Conservation (phyloP, 2,329 filamentous ascomycete species). For the Cercospora citrullina region DNA sequence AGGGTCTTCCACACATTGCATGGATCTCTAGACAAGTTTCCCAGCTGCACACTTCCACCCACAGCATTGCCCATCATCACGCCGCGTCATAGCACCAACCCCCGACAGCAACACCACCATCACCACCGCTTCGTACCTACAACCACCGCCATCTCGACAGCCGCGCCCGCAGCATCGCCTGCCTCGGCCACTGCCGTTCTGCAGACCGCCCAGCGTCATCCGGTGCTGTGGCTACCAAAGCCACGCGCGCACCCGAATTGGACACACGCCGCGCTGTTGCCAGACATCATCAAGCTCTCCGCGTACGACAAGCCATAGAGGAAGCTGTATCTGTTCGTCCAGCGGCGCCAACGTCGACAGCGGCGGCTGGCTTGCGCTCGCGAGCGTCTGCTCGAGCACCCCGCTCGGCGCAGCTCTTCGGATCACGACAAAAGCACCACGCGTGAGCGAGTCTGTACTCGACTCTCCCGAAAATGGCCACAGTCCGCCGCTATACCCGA, state of each 20-base stretch:
- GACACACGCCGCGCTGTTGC: not conserved
- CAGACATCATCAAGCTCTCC: not conserved
- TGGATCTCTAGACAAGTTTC: slow-evolving; percentile 10
- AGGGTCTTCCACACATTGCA: slow-evolving; percentile 8
- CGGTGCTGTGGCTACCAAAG: not conserved
- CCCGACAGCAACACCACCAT: not conserved
- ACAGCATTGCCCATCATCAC: slow-evolving; percentile 7
- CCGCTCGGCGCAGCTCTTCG: not conserved
- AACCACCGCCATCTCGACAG: not conserved
- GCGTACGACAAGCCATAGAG: not conserved
- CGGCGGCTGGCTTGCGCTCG: not conserved
- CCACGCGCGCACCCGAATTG: not conserved
- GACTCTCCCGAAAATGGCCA: slow-evolving; percentile 29
- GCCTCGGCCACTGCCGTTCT: not conserved
- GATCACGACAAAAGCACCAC: not conserved
- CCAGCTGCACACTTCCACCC: slow-evolving; percentile 4
- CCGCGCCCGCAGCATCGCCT: not conserved
- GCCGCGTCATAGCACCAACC: not conserved
- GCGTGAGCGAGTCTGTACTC: slow-evolving; percentile 2
- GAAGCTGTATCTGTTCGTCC: not conserved
- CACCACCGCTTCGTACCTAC: not conserved
- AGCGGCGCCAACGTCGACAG: not conserved
- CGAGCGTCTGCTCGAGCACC: not conserved
- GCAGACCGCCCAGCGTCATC: not conserved
- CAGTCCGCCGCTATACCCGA: slow-evolving; percentile 65